Conservation (phyloP, 495 filamentous ascomycete species). For the Cryomyces minteri region DNA sequence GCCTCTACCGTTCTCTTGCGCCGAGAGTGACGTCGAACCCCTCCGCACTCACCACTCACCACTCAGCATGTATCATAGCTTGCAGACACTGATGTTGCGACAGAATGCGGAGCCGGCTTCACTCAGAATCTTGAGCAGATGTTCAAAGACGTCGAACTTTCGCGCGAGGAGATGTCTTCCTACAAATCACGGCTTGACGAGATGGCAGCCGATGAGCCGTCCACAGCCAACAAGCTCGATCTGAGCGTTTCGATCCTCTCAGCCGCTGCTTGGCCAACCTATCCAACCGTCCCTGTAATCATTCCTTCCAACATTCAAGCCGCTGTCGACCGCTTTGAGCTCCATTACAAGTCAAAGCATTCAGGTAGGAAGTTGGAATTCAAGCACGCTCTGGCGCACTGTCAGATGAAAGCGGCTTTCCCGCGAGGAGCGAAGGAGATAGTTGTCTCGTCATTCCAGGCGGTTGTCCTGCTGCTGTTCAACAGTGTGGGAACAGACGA, state of each 20-base stretch:
- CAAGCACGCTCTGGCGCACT: constrained; percentile 84
- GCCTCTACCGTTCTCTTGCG: too few species aligned
- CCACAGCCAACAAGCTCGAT: constrained; percentile 33
- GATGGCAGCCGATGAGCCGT: constrained; percentile 18
- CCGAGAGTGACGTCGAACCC: too few species aligned
- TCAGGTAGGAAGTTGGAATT: constrained; percentile 69
- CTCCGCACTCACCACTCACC: too few species aligned
- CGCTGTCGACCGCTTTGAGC: constrained; percentile 55
- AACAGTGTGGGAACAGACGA: constrained; percentile 43
- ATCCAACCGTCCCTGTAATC: constrained; percentile 58
- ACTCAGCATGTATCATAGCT: neutral
- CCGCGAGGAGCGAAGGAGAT: constrained; percentile 66
- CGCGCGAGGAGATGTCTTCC: constrained; percentile 61
- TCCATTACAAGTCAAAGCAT: constrained; percentile 72
- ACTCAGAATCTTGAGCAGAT: constrained; percentile 96
- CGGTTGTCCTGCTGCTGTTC: constrained; percentile 82
- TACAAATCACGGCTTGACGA: constrained; percentile 42
- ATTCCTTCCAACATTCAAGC: constrained; percentile 53
- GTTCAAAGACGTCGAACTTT: constrained; percentile 95
- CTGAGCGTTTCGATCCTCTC: constrained; percentile 76
- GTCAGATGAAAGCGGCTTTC: constrained; percentile 63
- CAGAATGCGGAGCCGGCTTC: constrained; percentile 81
- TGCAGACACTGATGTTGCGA: constrained; percentile 3
- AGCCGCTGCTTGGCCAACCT: constrained; percentile 78
- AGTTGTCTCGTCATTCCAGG: constrained; percentile 75